These are phyloP conservation scores for Sporothrix phasma DNA, from an alignment of 2,329 filamentous ascomycete genomes.

Conservation along the genomic window DNA sequence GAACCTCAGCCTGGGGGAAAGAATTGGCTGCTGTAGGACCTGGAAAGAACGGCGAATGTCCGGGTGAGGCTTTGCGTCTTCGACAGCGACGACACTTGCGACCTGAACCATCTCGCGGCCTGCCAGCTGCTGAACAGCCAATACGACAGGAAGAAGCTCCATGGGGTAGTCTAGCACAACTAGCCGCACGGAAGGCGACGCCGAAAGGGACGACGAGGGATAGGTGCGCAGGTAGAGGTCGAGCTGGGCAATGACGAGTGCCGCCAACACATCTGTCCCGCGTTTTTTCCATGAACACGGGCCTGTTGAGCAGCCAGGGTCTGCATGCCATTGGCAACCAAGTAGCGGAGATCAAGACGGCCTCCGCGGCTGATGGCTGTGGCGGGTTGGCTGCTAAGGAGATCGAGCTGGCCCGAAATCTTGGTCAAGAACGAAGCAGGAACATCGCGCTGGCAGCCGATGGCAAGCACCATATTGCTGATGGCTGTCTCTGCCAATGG, in stretches of 20 bases:
- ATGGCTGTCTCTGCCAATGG: neutral
- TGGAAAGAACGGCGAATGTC: neutral
- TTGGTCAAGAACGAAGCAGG: conserved; percentile 38
- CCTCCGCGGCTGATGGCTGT: conserved; percentile 42
- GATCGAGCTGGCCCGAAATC: conserved; percentile 44
- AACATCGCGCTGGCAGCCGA: conserved; percentile 48
- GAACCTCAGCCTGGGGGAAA: neutral
- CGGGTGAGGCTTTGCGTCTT: neutral
- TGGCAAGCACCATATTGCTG: conserved; percentile 49
- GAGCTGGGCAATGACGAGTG: conserved; percentile 49
- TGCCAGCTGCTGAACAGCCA: conserved; percentile 48
- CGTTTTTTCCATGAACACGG: neutral
- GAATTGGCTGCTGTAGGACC: neutral
- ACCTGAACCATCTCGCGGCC: conserved; percentile 49
- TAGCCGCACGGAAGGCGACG: conserved; percentile 33
- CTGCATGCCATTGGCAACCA: conserved; percentile 53
- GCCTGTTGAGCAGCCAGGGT: conserved; percentile 38
- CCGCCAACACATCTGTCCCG: conserved; percentile 37
- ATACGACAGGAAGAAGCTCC: conserved; percentile 45
- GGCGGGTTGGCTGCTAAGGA: conserved; percentile 38
- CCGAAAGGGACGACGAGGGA: conserved; percentile 17
- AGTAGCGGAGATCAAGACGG: conserved; percentile 50
- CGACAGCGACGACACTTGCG: conserved; percentile 39
- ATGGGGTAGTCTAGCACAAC: conserved; percentile 50
- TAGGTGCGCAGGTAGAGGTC: conserved; percentile 49